These are phyloP conservation scores for Dioscorea zingiberensis DNA, from an alignment of 106 monocot genomes.

Conservation along the genomic window DNA sequence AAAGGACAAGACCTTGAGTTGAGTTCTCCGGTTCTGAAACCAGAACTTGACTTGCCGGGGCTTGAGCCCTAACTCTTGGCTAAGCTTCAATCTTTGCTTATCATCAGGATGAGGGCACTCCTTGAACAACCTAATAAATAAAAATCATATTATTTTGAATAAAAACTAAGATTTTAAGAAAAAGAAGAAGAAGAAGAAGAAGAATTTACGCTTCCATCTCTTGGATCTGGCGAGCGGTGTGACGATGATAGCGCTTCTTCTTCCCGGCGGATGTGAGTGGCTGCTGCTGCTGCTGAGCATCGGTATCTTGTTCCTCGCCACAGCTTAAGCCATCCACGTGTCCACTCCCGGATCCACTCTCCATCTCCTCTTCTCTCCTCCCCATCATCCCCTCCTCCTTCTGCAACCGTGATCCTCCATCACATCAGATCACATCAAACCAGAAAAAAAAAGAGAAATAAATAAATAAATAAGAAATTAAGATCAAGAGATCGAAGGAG, in stretches of 20 bases:
- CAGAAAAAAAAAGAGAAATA: background rate
- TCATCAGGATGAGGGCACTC: slow-evolving; percentile 98
- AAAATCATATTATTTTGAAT: background rate
- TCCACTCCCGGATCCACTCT: slow-evolving; percentile 75
- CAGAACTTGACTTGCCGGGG: slow-evolving; percentile 99
- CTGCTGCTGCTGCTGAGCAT: slow-evolving; percentile 9
- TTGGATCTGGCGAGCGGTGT: slow-evolving; percentile 91
- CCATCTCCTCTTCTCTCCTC: slow-evolving; percentile 62
- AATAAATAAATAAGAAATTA: background rate
- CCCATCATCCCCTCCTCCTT: slow-evolving; percentile 54
- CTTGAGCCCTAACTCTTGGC: slow-evolving; percentile 92
- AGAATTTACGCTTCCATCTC: slow-evolving; percentile 85
- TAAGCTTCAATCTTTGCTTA: slow-evolving; percentile 88
- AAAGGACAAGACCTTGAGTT: slow-evolving; percentile 67
- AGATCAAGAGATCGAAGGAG: no score
- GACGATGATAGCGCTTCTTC: slow-evolving; percentile 97
- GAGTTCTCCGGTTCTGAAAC: slow-evolving; percentile 98
- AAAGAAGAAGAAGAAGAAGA: background rate
- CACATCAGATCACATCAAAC: background rate
- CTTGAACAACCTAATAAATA: slow-evolving; percentile 69
- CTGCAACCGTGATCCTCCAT: slow-evolving; percentile 27
- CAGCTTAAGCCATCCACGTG: slow-evolving; percentile 70
- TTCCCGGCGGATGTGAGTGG: slow-evolving; percentile 26
- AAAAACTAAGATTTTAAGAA: background rate
- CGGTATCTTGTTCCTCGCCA: slow-evolving; percentile 64